A percentile compares a stretch with the other conserved stretches of the same genome.
Evolutionary conservation across 345 rosid genomes (phyloP).

Genomic region (Sonneratia caseolaris): DNA sequence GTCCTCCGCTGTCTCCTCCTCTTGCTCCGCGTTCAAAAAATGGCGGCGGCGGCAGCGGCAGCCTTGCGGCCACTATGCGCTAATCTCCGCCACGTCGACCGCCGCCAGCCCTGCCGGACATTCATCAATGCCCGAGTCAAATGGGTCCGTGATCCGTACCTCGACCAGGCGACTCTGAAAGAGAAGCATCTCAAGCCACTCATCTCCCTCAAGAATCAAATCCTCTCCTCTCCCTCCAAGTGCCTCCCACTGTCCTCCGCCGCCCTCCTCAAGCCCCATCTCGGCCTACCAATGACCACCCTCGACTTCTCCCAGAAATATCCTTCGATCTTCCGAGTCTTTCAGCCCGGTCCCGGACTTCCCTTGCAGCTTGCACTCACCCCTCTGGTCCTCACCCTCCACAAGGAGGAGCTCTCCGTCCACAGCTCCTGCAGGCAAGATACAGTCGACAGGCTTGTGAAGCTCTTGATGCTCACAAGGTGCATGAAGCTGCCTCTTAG

Average conservation of each 20-base stretch:
- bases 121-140: slow-evolving; percentile 58
- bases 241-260: slow-evolving; percentile 56
- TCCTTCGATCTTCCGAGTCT: slow-evolving; percentile 39
- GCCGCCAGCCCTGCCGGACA: slow-evolving; percentile 19
- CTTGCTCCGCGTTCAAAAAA: not conserved
- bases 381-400: slow-evolving; percentile 33
- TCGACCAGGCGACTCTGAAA: slow-evolving; percentile 41
- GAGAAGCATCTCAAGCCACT: slow-evolving; percentile 55
- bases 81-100: slow-evolving; percentile 1
- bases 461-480: slow-evolving; percentile 55
- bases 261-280: slow-evolving; percentile 45
- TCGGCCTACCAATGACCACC: slow-evolving; percentile 33
- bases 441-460: slow-evolving; percentile 38
- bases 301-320: slow-evolving; percentile 36
- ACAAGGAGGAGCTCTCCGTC: slow-evolving; percentile 43
- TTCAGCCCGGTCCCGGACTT: slow-evolving; percentile 60
- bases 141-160: slow-evolving; percentile 60
- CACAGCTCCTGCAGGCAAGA: slow-evolving; percentile 32
- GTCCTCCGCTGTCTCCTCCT: not conserved
- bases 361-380: slow-evolving; percentile 67
- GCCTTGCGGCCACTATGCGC: not conserved
- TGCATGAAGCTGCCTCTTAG: slow-evolving; percentile 39
- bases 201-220: slow-evolving; percentile 53
- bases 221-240: slow-evolving; percentile 43
- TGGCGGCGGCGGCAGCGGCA: not conserved